Conservation (phyloP, 495 filamentous ascomycete genomes). For the Symbiotaphrina buchneri region DNA sequence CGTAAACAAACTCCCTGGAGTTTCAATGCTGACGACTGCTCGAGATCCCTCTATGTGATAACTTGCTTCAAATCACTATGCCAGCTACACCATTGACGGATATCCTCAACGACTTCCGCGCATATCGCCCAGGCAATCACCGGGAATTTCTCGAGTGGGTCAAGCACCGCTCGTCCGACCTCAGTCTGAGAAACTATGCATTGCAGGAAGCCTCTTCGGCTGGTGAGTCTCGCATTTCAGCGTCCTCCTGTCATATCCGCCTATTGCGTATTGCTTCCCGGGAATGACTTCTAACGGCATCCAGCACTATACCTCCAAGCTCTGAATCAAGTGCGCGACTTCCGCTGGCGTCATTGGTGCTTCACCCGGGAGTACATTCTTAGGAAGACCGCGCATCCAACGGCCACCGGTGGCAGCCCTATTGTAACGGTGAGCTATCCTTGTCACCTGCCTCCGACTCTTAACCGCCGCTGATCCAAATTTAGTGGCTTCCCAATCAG, state of each 20-base stretch:
- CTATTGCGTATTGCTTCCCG: not conserved
- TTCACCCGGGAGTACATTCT: constrained; percentile 92
- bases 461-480: not conserved
- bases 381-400: constrained; percentile 58
- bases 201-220: constrained; percentile 25
- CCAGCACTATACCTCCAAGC: constrained; percentile 43
- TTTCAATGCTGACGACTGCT: not conserved
- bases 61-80: constrained; percentile 59
- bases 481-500: constrained; percentile 67
- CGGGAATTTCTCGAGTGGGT: constrained; percentile 62
- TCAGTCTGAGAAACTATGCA: constrained; percentile 38
- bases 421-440: constrained; percentile 46
- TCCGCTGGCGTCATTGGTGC: constrained; percentile 85
- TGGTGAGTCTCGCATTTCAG: constrained; percentile 4
- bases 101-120: constrained; percentile 66
- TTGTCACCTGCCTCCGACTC: not conserved
- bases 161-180: constrained; percentile 23
- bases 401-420: constrained; percentile 75
- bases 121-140: constrained; percentile 69
- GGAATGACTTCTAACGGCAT: too few species aligned
- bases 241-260: not conserved
- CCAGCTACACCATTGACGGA: constrained; percentile 63
- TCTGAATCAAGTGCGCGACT: constrained; percentile 70
- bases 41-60: constrained; percentile 68
- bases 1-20: not conserved